Conservation (phyloP, 1,284 basidiomycete species). For the Melampsora americana region DNA sequence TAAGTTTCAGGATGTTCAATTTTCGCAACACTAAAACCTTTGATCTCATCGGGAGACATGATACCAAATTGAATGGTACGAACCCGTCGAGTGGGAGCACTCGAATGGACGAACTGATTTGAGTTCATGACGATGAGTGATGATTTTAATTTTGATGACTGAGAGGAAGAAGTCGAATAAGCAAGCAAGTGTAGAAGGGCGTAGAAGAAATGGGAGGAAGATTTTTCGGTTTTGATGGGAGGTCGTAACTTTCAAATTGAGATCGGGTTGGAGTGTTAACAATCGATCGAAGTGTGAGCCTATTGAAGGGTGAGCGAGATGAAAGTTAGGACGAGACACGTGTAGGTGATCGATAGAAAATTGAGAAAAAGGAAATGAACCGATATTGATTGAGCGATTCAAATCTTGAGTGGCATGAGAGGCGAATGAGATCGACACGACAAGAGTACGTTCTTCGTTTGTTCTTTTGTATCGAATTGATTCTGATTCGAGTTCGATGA, state of each 20-base stretch:
- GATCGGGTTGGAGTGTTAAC: too few species aligned
- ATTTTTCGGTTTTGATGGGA: too few species aligned
- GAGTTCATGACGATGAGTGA: conserved; percentile 42
- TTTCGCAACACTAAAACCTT: conserved; percentile 74
- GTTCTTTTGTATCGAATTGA: neutral
- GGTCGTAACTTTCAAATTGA: too few species aligned
- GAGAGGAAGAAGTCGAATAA: conserved; percentile 38
- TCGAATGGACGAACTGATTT: conserved; percentile 67
- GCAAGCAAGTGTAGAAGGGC: neutral
- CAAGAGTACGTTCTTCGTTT: neutral
- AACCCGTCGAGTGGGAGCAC: conserved; percentile 87
- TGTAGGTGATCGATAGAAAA: too few species aligned
- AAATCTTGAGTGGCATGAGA: too few species aligned
- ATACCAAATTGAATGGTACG: conserved; percentile 99
- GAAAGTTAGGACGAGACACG: too few species aligned
- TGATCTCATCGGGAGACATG: conserved; percentile 97
- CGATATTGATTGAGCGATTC: too few species aligned
- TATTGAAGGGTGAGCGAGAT: too few species aligned
- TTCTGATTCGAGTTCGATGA: neutral
- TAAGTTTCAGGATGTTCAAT: conserved; percentile 97
- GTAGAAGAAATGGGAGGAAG: too few species aligned
- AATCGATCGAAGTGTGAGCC: too few species aligned
- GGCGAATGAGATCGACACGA: too few species aligned
- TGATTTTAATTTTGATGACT: neutral
- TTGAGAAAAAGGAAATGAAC: too few species aligned